Evolutionary conservation across 2,329 filamentous ascomycete species (phyloP), one percentile per base, ranked within the genome.

Genomic region (Botrytis medusae): DNA sequence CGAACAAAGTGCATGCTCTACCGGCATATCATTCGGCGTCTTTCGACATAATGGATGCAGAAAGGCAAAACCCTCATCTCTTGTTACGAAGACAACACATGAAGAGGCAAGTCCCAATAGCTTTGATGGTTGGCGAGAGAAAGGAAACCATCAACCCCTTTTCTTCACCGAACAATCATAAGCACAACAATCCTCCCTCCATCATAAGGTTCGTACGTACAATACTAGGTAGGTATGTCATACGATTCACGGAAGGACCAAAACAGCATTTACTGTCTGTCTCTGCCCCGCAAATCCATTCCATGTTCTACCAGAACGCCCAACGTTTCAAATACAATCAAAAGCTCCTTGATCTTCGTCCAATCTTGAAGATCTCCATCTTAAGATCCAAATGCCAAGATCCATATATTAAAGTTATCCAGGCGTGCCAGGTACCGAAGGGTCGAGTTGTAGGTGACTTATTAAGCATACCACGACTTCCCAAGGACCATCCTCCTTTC

Each of bases 341-440:
- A 22, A 22, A 25, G 32, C 46, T 32, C 63, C 71, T 42, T 51
- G 71, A 72, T 72, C 62, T 51, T 72, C 71, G 57, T 72, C 63
- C 54, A 69, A 72, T 72, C 63, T 61, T 69, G 63, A 72, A 51
- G 71, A 72, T 72, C 71, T 48, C 54, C 63, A 72, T 72, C 42
- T 72, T 40, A 48, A 40, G 54, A 57, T 69, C 6, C 63, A 61
- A 34, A 25, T 51, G 62, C 71, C 71, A 69, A 72, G 71, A 72
- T 68, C 51, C 71, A 72, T 72, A 72, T 59, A 72, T 72, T 72
- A 60, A 69, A 68, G 48, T 68, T 40, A 40, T 40, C 40, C 46
- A 54, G 37, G 37, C 37, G 37, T 37, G 37, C 37, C 37, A 37
- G 64, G 46, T 54, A 40, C 34, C 64, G 46, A 34, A 25, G 32